phyloP scores from a whole-genome alignment of 306 rosid genomes.

The Fagus sylvatica region DNA sequence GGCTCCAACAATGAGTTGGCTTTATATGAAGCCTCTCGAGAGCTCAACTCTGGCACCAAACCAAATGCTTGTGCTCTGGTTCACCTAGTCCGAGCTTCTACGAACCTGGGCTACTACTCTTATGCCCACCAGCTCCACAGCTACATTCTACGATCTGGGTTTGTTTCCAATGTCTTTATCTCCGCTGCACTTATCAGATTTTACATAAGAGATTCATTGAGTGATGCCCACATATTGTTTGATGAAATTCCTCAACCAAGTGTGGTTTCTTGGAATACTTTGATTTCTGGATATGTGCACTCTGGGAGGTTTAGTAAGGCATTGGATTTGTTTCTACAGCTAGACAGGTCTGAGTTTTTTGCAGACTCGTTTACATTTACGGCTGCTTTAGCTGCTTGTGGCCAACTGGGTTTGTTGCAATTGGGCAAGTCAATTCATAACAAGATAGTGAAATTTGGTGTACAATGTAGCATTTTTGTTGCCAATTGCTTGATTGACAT shows the following conservation, averaged over 20 bases:
- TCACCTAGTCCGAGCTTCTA: constrained; percentile 46
- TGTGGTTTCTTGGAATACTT: constrained; percentile 63
- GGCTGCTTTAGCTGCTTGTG: constrained; percentile 55
- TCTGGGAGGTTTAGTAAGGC: constrained; percentile 48
- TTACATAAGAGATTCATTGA: constrained; percentile 30
- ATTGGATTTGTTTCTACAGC: constrained; percentile 33
- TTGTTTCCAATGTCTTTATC: constrained; percentile 38
- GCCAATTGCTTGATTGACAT: constrained; percentile 70
- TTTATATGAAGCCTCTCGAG: constrained; percentile 29
- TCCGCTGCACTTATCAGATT: constrained; percentile 46
- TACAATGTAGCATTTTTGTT: constrained; percentile 38
- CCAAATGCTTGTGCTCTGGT: constrained; percentile 50
- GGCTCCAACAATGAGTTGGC: constrained; percentile 25
- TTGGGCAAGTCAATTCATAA: constrained; percentile 60
- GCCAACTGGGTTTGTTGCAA: constrained; percentile 39
- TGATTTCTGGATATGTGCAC: constrained; percentile 63
- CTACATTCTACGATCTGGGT: constrained; percentile 56
- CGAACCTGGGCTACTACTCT: constrained; percentile 25
- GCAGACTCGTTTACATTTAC: constrained; percentile 57
- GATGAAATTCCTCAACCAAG: constrained; percentile 53
- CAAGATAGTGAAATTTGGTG: constrained; percentile 49
- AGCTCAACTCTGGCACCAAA: constrained; percentile 30
- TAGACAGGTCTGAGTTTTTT: constrained; percentile 41
- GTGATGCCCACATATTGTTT: constrained; percentile 46
- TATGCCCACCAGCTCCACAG: constrained; percentile 53